Percentiles rank a stretch among this genome's conserved stretches.
Evolutionary conservation across 805 yeast species (phyloP).

Genomic region (Komagataella ulmi): DNA sequence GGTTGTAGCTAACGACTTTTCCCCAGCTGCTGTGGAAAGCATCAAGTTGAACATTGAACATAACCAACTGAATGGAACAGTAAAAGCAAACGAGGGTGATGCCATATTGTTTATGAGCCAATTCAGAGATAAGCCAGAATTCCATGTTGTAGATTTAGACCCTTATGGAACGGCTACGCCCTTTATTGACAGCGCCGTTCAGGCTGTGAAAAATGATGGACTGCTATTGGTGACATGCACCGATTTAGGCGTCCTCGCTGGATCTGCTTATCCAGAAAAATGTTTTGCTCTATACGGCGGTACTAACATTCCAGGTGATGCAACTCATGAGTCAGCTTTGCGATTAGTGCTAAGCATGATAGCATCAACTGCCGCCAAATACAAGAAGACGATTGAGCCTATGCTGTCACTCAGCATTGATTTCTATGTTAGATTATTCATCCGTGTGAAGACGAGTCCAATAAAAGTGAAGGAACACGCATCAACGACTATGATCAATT

Average conservation of each 20-base stretch:
- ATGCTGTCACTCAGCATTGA: conserved; percentile 77
- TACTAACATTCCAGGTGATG: conserved; percentile 69
- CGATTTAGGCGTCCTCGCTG: conserved; percentile 91
- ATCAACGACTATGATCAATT: conserved; percentile 62
- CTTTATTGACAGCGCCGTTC: conserved; percentile 84
- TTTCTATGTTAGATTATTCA: conserved; percentile 80
- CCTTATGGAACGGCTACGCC: conserved; percentile 98
- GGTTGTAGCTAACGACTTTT: conserved; percentile 82
- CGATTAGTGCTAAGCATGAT: conserved; percentile 70
- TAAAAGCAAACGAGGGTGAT: conserved; percentile 68
- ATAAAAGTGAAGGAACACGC: conserved; percentile 69
- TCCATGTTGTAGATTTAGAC: conserved; percentile 86
- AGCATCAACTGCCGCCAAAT: conserved; percentile 77
- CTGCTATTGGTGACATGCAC: conserved; percentile 87
- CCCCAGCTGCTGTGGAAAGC: conserved; percentile 73
- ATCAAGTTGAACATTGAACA: conserved; percentile 59
- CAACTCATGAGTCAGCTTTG: conserved; percentile 88
- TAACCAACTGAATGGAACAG: conserved; percentile 45
- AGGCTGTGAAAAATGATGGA: conserved; percentile 75
- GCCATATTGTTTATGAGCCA: conserved; percentile 73
- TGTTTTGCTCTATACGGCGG: conserved; percentile 95
- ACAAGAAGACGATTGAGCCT: conserved; percentile 81
- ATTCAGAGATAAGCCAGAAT: conserved; percentile 27
- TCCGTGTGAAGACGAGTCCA: conserved; percentile 69
- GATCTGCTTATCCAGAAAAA: conserved; percentile 92